These are phyloP conservation scores for Paralagenidium karlingii DNA, from an alignment of 352 stramenopile species.

Conservation along the genomic window DNA sequence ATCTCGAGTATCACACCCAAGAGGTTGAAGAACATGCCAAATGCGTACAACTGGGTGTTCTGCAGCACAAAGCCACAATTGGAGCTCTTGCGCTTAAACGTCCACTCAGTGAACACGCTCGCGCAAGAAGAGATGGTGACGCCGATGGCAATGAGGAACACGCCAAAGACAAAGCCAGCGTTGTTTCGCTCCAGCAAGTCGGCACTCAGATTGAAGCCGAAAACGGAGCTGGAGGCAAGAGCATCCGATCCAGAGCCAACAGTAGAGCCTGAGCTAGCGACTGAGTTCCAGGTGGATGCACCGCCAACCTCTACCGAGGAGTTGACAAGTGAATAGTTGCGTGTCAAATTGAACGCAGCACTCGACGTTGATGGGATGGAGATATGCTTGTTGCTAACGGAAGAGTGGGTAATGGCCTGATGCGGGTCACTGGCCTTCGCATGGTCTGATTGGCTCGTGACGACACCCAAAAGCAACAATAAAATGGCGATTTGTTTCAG, in stretches of 20 bases:
- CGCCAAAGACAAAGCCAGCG: conserved; percentile 20
- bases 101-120: conserved; percentile 76
- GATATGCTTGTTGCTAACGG: conserved; percentile 3
- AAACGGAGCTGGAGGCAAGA: too few relatives aligned
- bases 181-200: too few relatives aligned
- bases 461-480: conserved; percentile 59
- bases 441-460: conserved; percentile 71
- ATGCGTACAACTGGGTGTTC: conserved; percentile 73
- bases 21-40: conserved; percentile 72
- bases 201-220: too few relatives aligned
- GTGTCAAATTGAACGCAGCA: too few relatives aligned
- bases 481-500: conserved; percentile 65
- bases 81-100: conserved; percentile 65
- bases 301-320: too few relatives aligned
- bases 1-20: conserved; percentile 38
- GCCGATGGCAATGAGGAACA: conserved; percentile 56
- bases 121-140: conserved; percentile 72
- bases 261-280: too few relatives aligned
- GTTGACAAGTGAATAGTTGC: too few relatives aligned
- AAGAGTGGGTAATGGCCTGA: conserved; percentile 2
- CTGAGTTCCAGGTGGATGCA: too few relatives aligned
- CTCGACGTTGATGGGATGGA: too few relatives aligned
- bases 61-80: conserved; percentile 66
- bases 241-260: too few relatives aligned
- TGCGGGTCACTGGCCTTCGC: conserved; percentile 8